Conservation (phyloP, 768 basidiomycete genomes). For the Amanita fuliginea region DNA sequence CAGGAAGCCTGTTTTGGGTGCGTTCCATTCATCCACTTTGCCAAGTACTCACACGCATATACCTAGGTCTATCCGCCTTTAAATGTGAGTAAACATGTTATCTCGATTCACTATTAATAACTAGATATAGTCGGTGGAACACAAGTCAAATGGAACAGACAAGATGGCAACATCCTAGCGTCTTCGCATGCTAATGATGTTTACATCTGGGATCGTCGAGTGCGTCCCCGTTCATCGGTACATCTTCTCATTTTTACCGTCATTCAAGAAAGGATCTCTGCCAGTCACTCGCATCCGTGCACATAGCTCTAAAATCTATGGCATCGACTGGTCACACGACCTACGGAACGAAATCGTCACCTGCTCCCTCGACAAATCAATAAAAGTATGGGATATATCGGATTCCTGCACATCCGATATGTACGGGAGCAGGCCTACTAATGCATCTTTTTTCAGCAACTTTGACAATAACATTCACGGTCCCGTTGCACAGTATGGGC, state of each 20-base stretch:
- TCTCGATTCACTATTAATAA: background rate
- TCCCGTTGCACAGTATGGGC: conserved; percentile 16
- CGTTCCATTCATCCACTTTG: conserved; percentile 32
- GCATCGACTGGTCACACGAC: conserved; percentile 90
- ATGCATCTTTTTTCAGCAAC: background rate
- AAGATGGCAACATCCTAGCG: conserved; percentile 77
- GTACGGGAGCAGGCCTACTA: background rate
- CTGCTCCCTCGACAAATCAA: conserved; percentile 88
- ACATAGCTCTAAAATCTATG: conserved; percentile 90
- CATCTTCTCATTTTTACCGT: background rate
- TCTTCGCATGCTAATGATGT: conserved; percentile 84
- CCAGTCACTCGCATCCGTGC: conserved; percentile 67
- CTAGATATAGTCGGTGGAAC: conserved; percentile 63
- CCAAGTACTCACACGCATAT: background rate
- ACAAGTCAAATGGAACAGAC: conserved; percentile 95
- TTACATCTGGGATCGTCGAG: conserved; percentile 90
- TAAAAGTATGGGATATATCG: conserved; percentile 76
- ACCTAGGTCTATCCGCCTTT: conserved; percentile 31
- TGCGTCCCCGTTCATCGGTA: conserved; percentile 22
- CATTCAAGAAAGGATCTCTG: conserved; percentile 74
- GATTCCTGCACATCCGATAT: conserved; percentile 7
- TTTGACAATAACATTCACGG: conserved; percentile 3
- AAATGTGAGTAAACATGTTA: conserved; percentile 18
- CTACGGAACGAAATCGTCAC: conserved; percentile 75
- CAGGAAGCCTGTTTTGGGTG: conserved; percentile 67